A percentile compares a stretch with the other conserved stretches of the same genome.
phyloP scores from a whole-genome alignment of 2,329 filamentous ascomycete species.

The Stemphylium beticola region DNA sequence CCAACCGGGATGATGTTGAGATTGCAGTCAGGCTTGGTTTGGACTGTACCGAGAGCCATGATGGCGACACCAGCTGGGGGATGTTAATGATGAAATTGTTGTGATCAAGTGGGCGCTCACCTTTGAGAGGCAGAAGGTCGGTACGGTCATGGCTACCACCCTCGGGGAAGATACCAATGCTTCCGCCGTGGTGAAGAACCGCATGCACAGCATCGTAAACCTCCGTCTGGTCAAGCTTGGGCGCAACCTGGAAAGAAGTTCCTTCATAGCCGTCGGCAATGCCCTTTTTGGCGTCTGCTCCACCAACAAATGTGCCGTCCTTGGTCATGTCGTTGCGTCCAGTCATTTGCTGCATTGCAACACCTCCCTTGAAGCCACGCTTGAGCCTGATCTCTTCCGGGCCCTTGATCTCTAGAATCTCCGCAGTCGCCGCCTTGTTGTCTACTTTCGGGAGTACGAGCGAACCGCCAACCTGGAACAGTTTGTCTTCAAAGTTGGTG shows the following conservation, averaged over 20 bases:
- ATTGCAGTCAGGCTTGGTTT: constrained; percentile 82
- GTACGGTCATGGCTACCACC: constrained; percentile 95
- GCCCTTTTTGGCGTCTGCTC: constrained; percentile 60
- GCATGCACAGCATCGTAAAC: constrained; percentile 94
- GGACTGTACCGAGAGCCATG: constrained; percentile 92
- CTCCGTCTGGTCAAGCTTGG: constrained; percentile 90
- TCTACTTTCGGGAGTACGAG: constrained; percentile 86
- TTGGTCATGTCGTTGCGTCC: constrained; percentile 75
- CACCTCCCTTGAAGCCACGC: constrained; percentile 80
- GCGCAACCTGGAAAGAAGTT: constrained; percentile 83
- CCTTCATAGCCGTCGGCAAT: constrained; percentile 68
- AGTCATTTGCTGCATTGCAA: constrained; percentile 80
- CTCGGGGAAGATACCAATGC: constrained; percentile 96
- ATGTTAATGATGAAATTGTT: constrained; percentile 20
- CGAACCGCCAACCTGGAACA: constrained; percentile 68
- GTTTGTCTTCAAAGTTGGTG: constrained; percentile 76
- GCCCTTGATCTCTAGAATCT: constrained; percentile 81
- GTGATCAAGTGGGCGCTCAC: constrained; percentile 11
- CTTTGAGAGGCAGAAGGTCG: constrained; percentile 85
- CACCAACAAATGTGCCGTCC: constrained; percentile 67
- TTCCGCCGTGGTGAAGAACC: constrained; percentile 80
- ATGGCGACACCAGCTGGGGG: constrained; percentile 84
- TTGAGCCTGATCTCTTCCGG: constrained; percentile 84
- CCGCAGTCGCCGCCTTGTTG: constrained; percentile 79
- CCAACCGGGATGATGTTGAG: constrained; percentile 95